Evolutionary conservation across 179 eudicot genomes (phyloP).

Genomic region (Beta lomatogona): DNA sequence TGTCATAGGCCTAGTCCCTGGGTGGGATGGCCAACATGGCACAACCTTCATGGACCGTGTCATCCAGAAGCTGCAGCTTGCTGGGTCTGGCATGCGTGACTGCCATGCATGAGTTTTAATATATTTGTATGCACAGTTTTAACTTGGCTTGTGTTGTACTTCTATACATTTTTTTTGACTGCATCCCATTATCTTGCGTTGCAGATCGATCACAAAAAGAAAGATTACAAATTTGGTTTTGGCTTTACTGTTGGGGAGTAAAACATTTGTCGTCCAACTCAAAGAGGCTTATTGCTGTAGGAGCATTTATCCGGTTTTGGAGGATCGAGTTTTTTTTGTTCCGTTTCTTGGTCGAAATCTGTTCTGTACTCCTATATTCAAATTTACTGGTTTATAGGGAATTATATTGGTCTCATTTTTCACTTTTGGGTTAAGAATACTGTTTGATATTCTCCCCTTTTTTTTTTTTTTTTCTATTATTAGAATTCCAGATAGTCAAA

Average conservation of each 20-base stretch:
- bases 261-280: conserved; percentile 9
- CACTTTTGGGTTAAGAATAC: conserved; percentile 16
- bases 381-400: conserved; percentile 25
- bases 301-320: conserved; percentile 15
- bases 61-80: too few species aligned
- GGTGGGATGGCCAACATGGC: too few species aligned
- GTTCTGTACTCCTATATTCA: conserved; percentile 22
- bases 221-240: conserved; percentile 92
- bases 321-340: conserved; percentile 21
- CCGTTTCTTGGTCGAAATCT: not conserved
- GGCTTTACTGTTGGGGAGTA: conserved; percentile 91
- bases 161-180: not conserved
- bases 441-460: conserved; percentile 7
- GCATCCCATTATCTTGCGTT: conserved; percentile 35
- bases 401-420: conserved; percentile 11
- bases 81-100: too few species aligned
- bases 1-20: too few species aligned
- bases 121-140: not conserved
- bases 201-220: conserved; percentile 87
- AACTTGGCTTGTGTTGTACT: not conserved
- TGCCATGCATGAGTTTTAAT: too few species aligned
- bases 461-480: not conserved
- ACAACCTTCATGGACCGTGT: too few species aligned
- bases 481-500: conserved; percentile 20
- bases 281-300: conserved; percentile 18